phyloP scores from a whole-genome alignment of 345 rosid species.

The Sapria himalayana region DNA sequence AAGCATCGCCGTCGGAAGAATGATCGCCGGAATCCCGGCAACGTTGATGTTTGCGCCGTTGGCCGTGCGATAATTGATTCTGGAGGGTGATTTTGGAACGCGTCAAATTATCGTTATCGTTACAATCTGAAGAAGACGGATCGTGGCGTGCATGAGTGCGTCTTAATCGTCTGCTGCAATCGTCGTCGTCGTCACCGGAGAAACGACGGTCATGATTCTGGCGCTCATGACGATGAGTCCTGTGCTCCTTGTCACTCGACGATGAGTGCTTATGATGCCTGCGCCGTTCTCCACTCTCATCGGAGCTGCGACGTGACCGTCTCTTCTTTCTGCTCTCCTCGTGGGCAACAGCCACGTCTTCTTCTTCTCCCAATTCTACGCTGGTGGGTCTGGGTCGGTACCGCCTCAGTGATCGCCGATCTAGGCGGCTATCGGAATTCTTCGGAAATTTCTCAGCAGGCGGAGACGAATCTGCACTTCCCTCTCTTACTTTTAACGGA shows the following conservation, averaged over 20 bases:
- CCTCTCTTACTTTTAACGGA: slow-evolving; percentile 37
- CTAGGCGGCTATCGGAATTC: slow-evolving; percentile 26
- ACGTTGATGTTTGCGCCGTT: slow-evolving; percentile 1
- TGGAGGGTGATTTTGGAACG: slow-evolving; percentile 14
- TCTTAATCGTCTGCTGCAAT: too few species aligned
- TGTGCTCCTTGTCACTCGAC: slow-evolving; percentile 22
- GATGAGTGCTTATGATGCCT: slow-evolving; percentile 31
- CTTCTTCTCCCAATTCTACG: slow-evolving; percentile 18
- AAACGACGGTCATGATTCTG: slow-evolving; percentile 9
- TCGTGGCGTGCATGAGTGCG: too few species aligned
- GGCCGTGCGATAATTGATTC: too few species aligned
- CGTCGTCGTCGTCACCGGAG: slow-evolving; percentile 16
- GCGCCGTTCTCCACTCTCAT: slow-evolving; percentile 22
- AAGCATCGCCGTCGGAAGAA: slow-evolving; percentile 19
- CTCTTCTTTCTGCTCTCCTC: slow-evolving; percentile 23
- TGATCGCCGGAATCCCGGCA: slow-evolving; percentile 12
- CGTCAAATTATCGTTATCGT: slow-evolving; percentile 19
- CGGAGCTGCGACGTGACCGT: slow-evolving; percentile 21
- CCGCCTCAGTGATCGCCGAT: slow-evolving; percentile 45
- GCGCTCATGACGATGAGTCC: slow-evolving; percentile 16
- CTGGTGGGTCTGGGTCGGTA: slow-evolving; percentile 38
- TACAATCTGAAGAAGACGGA: slow-evolving; percentile 12
- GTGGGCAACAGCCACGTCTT: slow-evolving; percentile 4
- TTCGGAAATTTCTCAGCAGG: slow-evolving; percentile 20
- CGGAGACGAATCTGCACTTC: slow-evolving; percentile 21